These are phyloP conservation scores for Actinomucor elegans DNA, from an alignment of 371 early-diverging fungal species.

Conservation along the genomic window DNA sequence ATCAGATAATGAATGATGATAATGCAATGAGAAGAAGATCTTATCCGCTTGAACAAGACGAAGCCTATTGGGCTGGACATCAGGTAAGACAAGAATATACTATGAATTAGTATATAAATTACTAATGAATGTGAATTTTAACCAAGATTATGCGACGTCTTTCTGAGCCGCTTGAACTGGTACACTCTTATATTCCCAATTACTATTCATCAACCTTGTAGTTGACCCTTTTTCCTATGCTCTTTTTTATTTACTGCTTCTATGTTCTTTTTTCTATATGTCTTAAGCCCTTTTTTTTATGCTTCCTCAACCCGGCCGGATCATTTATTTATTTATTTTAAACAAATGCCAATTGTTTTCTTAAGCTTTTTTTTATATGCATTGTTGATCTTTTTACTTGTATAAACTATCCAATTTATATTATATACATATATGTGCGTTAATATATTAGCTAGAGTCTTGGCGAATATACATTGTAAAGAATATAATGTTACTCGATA, in stretches of 20 bases:
- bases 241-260: neutral
- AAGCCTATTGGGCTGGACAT: slow-evolving; percentile 2
- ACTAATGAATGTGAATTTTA: neutral
- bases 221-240: neutral
- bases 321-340: neutral
- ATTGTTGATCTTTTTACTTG: too few relatives aligned
- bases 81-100: neutral
- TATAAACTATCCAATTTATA: too few relatives aligned
- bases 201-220: slow-evolving; percentile 1
- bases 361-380: too few relatives aligned
- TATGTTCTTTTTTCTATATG: neutral
- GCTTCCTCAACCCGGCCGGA: neutral
- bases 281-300: too few relatives aligned
- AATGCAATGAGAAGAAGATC: neutral
- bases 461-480: too few relatives aligned
- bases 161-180: slow-evolving; percentile 9
- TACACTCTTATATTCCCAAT: slow-evolving; percentile 1
- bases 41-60: neutral
- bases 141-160: slow-evolving; percentile 15
- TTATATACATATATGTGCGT: too few relatives aligned
- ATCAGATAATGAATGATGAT: neutral
- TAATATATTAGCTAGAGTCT: too few relatives aligned
- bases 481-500: too few relatives aligned
- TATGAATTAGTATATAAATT: neutral
- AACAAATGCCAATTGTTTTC: too few relatives aligned